Evolutionary conservation across 345 rosid genomes (phyloP).

Genomic region (Trapa bicornis): DNA sequence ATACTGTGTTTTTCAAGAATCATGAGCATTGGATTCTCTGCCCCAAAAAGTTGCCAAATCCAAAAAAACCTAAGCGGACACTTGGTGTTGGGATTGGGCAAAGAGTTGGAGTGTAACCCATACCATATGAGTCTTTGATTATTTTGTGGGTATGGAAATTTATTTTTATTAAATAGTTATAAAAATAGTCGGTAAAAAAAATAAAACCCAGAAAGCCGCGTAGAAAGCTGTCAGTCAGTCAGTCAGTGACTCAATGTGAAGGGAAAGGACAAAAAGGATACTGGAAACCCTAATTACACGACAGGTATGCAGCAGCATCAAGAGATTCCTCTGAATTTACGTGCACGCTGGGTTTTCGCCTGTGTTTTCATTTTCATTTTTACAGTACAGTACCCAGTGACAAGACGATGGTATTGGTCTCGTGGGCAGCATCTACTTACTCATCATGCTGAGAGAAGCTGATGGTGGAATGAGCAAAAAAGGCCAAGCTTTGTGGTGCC

Average conservation of each 20-base stretch:
- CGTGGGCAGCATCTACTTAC: too few species aligned
- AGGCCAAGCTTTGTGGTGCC: too few species aligned
- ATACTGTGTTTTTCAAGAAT: background rate
- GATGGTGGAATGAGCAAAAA: too few species aligned
- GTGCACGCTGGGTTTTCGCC: background rate
- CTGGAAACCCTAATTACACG: background rate
- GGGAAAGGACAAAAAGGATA: background rate
- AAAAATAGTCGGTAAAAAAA: too few species aligned
- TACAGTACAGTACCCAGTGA: too few species aligned
- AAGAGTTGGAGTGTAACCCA: background rate
- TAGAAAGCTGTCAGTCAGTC: background rate
- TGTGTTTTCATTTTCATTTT: background rate
- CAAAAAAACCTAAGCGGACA: background rate
- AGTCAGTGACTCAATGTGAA: too few species aligned
- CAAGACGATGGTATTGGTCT: too few species aligned
- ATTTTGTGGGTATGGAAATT: background rate
- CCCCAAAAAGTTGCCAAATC: background rate
- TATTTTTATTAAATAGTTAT: background rate
- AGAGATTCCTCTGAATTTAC: slow-evolving; percentile 1
- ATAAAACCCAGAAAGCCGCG: background rate
- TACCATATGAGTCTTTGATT: slow-evolving; percentile 2
- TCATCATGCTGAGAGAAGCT: too few species aligned
- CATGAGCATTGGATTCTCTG: slow-evolving; percentile 32
- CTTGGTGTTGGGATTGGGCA: background rate
- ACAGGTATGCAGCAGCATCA: background rate